Evolutionary conservation across 306 rosid genomes (phyloP).

Genomic region (Prunus fruticosa): DNA sequence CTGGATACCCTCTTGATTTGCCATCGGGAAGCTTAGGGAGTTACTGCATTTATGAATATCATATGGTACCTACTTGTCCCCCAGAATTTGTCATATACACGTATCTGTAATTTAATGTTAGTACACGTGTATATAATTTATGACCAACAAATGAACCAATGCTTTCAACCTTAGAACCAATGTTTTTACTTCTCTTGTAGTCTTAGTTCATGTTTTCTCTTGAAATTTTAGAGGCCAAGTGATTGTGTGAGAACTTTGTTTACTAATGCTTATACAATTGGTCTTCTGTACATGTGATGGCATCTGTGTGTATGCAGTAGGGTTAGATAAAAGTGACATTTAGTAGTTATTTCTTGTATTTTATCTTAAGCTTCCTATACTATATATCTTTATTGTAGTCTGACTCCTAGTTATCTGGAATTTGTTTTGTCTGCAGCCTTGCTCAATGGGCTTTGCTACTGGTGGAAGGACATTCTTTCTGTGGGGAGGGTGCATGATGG

Average conservation of each 20-base stretch:
- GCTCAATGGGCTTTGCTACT: conserved; percentile 99
- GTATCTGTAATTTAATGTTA: background rate
- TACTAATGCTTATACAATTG: no score
- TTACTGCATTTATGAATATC: conserved; percentile 96
- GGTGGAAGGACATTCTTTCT: conserved; percentile 97
- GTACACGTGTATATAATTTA: background rate
- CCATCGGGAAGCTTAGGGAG: conserved; percentile 99
- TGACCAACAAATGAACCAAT: background rate
- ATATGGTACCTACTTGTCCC: conserved; percentile 62
- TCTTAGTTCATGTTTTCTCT: background rate
- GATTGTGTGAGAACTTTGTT: background rate
- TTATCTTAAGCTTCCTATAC: background rate
- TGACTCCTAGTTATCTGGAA: conserved; percentile 5
- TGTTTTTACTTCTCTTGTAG: background rate
- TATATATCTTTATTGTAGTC: background rate
- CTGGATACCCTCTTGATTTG: conserved; percentile 97
- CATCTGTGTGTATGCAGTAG: background rate
- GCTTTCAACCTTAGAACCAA: background rate
- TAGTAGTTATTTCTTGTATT: background rate
- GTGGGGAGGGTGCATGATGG: conserved; percentile 99
- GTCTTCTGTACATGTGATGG: background rate
- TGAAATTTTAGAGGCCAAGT: background rate
- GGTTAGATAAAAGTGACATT: background rate
- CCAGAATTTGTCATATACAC: background rate
- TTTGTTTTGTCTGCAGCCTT: conserved; percentile 60